phyloP scores from a whole-genome alignment of 1,284 basidiomycete genomes.

The Cutaneotrichosporon curvatum region DNA sequence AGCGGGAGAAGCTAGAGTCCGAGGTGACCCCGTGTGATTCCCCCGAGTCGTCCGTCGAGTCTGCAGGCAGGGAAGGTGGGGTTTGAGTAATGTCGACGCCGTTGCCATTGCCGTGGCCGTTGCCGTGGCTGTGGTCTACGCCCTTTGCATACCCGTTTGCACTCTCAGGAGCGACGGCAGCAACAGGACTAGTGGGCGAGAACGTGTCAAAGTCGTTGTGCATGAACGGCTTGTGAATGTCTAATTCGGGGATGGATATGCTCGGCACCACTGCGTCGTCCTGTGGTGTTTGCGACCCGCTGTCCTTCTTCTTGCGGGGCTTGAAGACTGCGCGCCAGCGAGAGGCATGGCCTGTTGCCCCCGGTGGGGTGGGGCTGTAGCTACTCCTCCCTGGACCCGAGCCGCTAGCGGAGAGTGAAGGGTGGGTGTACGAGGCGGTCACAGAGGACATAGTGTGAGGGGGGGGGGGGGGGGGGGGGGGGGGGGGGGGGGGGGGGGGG shows the following conservation, averaged over 20 bases:
- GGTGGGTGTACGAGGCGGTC: background rate
- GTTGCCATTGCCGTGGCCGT: too few relatives aligned
- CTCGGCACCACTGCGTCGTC: conserved; percentile 6
- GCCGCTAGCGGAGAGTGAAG: background rate
- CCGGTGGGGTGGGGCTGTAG: background rate
- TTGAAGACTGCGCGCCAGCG: conserved; percentile 8
- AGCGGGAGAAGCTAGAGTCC: conserved; percentile 4
- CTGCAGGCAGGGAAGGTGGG: too few relatives aligned
- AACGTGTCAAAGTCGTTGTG: conserved; percentile 11
- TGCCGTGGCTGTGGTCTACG: too few relatives aligned
- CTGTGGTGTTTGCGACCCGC: background rate
- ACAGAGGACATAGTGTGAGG: background rate
- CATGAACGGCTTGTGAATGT: conserved; percentile 10
- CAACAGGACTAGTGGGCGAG: too few relatives aligned
- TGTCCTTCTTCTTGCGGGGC: background rate
- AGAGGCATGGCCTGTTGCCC: background rate
- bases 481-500: too few relatives aligned
- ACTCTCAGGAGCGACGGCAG: too few relatives aligned
- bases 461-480: background rate
- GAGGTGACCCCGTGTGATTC: conserved; percentile 3
- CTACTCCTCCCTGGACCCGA: background rate
- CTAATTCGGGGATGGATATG: conserved; percentile 13
- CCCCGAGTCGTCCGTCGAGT: conserved; percentile 1
- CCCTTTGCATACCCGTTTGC: too few relatives aligned
- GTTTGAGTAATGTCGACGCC: too few relatives aligned